A percentile compares a stretch with the other conserved stretches of the same genome.
phyloP scores from a whole-genome alignment of 768 basidiomycete species.

The Boletus rubropictus region DNA sequence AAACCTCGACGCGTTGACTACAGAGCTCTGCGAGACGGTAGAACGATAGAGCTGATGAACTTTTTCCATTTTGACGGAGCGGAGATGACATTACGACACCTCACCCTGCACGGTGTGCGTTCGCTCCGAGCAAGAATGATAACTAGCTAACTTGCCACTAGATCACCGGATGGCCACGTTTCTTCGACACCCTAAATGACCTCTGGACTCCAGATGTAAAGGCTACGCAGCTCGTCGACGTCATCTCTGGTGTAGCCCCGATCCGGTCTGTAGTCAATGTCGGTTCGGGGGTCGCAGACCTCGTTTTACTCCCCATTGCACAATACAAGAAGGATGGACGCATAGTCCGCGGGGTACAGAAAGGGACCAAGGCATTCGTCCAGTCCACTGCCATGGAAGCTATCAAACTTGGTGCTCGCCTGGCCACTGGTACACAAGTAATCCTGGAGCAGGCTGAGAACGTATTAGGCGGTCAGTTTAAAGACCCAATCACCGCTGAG shows the following conservation, averaged over 20 bases:
- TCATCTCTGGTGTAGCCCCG: conserved; percentile 93
- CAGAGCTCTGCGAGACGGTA: conserved; percentile 80
- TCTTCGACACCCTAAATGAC: conserved; percentile 92
- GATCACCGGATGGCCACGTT: conserved; percentile 88
- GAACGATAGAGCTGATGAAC: conserved; percentile 97
- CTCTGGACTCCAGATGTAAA: conserved; percentile 99
- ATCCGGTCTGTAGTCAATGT: conserved; percentile 97
- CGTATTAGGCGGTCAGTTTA: conserved; percentile 78
- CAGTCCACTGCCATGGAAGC: conserved; percentile 94
- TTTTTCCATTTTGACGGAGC: conserved; percentile 99
- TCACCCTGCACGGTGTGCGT: conserved; percentile 86
- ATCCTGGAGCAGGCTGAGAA: conserved; percentile 93
- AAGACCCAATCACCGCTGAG: conserved; percentile 60
- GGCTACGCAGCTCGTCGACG: conserved; percentile 94
- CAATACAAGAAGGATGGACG: conserved; percentile 98
- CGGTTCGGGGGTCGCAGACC: conserved; percentile 93
- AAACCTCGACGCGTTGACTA: conserved; percentile 98
- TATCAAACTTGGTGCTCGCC: conserved; percentile 85
- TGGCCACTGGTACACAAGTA: conserved; percentile 97
- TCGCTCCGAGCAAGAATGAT: not conserved
- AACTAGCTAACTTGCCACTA: conserved; percentile 31
- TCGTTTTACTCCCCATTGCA: conserved; percentile 91
- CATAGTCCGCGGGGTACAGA: conserved; percentile 87
- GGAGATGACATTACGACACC: conserved; percentile 94
- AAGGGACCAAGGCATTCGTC: conserved; percentile 88